phyloP scores from a whole-genome alignment of 768 basidiomycete species.

The Suillus plorans region DNA sequence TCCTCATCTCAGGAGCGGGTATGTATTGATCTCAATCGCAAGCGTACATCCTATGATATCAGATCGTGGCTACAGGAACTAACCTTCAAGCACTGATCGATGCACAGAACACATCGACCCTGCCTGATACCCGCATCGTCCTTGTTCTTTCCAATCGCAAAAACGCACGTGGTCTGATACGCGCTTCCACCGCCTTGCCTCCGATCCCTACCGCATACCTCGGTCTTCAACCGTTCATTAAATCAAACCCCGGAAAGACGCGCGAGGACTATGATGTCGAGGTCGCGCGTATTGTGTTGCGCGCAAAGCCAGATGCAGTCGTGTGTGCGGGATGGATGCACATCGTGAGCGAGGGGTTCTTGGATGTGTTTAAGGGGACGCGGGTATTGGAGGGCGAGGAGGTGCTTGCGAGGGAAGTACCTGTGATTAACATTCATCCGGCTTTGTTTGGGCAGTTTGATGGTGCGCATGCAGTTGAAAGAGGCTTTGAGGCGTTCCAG shows the following conservation, averaged over 20 bases:
- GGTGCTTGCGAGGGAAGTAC: slow-evolving; percentile 42
- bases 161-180: slow-evolving; percentile 82
- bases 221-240: slow-evolving; percentile 82
- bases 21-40: not conserved
- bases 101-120: slow-evolving; percentile 70
- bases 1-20: slow-evolving; percentile 72
- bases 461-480: slow-evolving; percentile 86
- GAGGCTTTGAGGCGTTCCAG: slow-evolving; percentile 88
- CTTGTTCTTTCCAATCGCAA: slow-evolving; percentile 93
- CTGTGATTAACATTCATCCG: slow-evolving; percentile 96
- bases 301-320: slow-evolving; percentile 73
- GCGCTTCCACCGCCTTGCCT: slow-evolving; percentile 70
- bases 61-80: slow-evolving; percentile 54
- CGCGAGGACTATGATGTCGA: slow-evolving; percentile 85
- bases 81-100: slow-evolving; percentile 97
- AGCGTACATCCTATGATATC: slow-evolving; percentile 5
- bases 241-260: slow-evolving; percentile 67
- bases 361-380: slow-evolving; percentile 60
- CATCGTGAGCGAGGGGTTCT: slow-evolving; percentile 79
- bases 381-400: slow-evolving; percentile 34
- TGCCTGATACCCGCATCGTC: slow-evolving; percentile 69
- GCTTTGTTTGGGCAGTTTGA: slow-evolving; percentile 96
- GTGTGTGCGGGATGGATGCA: slow-evolving; percentile 99
- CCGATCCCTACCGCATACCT: slow-evolving; percentile 83
- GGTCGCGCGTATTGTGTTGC: slow-evolving; percentile 66